Percentiles rank a stretch among this genome's conserved stretches.
These are phyloP conservation scores for Lonicera japonica DNA, from an alignment of 129 eudicot species.

Conservation along the genomic window DNA sequence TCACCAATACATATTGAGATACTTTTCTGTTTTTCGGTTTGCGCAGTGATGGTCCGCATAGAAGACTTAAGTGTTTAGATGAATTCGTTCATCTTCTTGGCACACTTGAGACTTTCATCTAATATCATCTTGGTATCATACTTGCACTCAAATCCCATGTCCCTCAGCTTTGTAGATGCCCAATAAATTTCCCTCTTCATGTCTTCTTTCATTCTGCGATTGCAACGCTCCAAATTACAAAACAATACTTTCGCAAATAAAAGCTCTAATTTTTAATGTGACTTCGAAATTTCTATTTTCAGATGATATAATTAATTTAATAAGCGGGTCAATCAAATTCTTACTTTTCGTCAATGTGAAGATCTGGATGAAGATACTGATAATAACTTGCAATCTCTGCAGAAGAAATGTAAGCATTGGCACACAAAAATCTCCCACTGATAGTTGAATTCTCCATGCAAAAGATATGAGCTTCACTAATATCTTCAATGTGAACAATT, in stretches of 20 bases:
- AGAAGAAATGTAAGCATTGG: conserved; percentile 20
- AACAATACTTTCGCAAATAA: too few relatives aligned
- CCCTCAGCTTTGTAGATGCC: conserved; percentile 44
- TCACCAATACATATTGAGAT: too few relatives aligned
- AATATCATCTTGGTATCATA: conserved; percentile 26
- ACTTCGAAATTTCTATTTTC: too few relatives aligned
- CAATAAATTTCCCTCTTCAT: conserved; percentile 25
- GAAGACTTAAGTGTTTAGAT: background rate
- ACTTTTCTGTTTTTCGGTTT: too few relatives aligned
- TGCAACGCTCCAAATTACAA: background rate
- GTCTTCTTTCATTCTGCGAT: conserved; percentile 10
- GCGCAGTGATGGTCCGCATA: too few relatives aligned
- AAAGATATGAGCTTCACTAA: conserved; percentile 43
- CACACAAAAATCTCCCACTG: conserved; percentile 42
- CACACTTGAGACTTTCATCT: conserved; percentile 25
- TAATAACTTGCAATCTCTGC: conserved; percentile 38
- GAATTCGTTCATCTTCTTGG: conserved; percentile 11
- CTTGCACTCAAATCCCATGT: conserved; percentile 43
- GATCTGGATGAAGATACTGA: conserved; percentile 27
- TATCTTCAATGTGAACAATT: conserved; percentile 44
- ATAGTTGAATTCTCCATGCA: conserved; percentile 22
- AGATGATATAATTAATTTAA: too few relatives aligned
- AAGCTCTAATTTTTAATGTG: too few relatives aligned
- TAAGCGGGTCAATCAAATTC: too few relatives aligned
- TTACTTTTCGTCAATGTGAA: conserved; percentile 28